Percentiles rank a stretch among this genome's conserved stretches.
Evolutionary conservation across 1,284 basidiomycete species (phyloP).

Genomic region (Ceratobasidium sp.): DNA sequence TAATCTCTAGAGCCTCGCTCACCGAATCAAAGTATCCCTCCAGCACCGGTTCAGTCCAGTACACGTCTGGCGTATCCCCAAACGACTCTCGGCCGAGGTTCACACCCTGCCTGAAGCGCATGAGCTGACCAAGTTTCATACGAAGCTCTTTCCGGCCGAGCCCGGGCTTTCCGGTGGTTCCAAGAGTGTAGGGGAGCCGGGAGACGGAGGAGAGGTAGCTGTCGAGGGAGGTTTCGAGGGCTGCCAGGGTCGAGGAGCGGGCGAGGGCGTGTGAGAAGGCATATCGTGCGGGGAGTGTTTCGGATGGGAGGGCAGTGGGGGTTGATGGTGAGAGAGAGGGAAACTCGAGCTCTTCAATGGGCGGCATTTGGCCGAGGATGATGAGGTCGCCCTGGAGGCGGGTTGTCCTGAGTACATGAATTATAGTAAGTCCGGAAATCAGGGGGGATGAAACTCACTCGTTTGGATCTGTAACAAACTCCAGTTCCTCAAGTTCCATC

Average conservation of each 20-base stretch:
- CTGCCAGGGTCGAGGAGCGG: constrained; percentile 84
- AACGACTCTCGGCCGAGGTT: constrained; percentile 90
- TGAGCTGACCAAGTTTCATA: constrained; percentile 86
- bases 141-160: constrained; percentile 81
- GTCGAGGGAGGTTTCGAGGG: constrained; percentile 83
- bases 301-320: constrained; percentile 59
- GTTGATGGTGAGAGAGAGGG: constrained; percentile 55
- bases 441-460: constrained; percentile 67
- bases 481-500: constrained; percentile 86
- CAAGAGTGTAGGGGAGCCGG: constrained; percentile 75
- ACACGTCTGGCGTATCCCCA: constrained; percentile 88
- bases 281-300: constrained; percentile 84
- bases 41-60: constrained; percentile 89
- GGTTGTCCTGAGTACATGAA: constrained; percentile 66
- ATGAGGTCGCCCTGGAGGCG: constrained; percentile 89
- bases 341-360: constrained; percentile 59
- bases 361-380: constrained; percentile 78
- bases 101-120: constrained; percentile 88
- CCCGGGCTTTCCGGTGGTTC: constrained; percentile 82
- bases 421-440: constrained; percentile 24
- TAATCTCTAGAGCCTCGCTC: constrained; percentile 83
- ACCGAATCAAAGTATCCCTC: constrained; percentile 90
- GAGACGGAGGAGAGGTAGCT: constrained; percentile 84
- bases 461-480: constrained; percentile 87
- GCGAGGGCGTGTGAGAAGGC: constrained; percentile 90